Evolutionary conservation across 768 basidiomycete genomes (phyloP).

Genomic region (Lactarius deliciosus): DNA sequence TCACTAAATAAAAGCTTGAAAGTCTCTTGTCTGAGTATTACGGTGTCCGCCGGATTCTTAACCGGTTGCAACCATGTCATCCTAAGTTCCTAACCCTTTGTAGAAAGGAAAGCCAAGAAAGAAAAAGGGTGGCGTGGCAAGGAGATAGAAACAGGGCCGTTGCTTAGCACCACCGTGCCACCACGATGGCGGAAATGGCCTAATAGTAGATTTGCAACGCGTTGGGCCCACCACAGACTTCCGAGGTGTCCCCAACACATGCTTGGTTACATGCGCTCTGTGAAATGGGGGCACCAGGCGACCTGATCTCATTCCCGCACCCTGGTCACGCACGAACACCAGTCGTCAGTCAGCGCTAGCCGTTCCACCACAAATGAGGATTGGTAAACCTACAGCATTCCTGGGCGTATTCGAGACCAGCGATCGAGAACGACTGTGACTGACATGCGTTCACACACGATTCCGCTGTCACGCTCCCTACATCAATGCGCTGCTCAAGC

Average conservation of each 20-base stretch:
- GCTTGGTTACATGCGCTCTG: slow-evolving; percentile 20
- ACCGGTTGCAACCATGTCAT: no score
- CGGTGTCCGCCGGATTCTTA: no score
- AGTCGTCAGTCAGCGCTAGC: background rate
- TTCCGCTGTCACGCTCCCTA: slow-evolving; percentile 10
- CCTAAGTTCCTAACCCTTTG: no score
- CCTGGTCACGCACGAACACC: background rate
- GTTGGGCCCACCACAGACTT: slow-evolving; percentile 5
- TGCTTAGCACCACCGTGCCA: no score
- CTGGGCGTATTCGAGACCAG: slow-evolving; percentile 11
- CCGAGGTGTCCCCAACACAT: slow-evolving; percentile 10
- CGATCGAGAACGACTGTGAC: background rate
- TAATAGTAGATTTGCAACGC: background rate
- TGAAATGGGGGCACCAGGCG: slow-evolving; percentile 1
- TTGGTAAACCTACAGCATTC: slow-evolving; percentile 1
- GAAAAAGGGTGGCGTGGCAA: no score
- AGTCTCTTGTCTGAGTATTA: no score
- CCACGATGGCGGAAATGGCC: no score
- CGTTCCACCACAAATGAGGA: background rate
- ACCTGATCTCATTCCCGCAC: slow-evolving; percentile 11
- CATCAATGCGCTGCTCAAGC: slow-evolving; percentile 6
- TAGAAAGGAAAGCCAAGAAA: no score
- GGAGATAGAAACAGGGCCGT: no score
- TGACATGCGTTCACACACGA: slow-evolving; percentile 2
- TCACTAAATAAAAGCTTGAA: no score